Evolutionary conservation across 2,329 filamentous ascomycete species (phyloP).

Genomic region (Waltergamsia citrina): DNA sequence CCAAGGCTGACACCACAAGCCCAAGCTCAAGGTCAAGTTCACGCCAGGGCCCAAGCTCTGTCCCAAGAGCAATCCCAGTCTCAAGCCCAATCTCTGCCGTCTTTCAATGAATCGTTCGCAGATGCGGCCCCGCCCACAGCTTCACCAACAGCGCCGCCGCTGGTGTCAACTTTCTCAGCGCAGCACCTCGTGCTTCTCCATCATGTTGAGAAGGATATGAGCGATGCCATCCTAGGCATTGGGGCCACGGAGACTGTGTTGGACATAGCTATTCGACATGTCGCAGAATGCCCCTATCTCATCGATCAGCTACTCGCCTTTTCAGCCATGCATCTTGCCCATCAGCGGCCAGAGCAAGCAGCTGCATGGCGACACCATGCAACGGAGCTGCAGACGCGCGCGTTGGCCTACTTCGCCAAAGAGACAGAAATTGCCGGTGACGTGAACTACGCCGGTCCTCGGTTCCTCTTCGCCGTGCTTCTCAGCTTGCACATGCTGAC

Average conservation of each 20-base stretch:
- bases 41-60: constrained; percentile 1
- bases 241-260: constrained; percentile 13
- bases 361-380: constrained; percentile 23
- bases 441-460: constrained; percentile 20
- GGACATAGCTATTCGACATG: constrained; percentile 20
- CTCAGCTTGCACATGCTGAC: constrained; percentile 37
- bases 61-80: constrained; percentile 5
- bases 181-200: constrained; percentile 29
- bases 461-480: constrained; percentile 33
- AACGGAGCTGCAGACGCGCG: constrained; percentile 33
- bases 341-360: constrained; percentile 9
- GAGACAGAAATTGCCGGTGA: constrained; percentile 13
- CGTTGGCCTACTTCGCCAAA: constrained; percentile 26
- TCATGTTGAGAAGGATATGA: constrained; percentile 19
- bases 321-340: constrained; percentile 28
- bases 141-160: constrained; percentile 1
- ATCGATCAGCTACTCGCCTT: constrained; percentile 37
- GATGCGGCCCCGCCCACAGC: background rate
- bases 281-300: constrained; percentile 28
- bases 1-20: background rate
- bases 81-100: constrained; percentile 3
- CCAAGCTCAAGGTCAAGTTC: no score
- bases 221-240: constrained; percentile 10
- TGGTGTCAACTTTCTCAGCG: constrained; percentile 18
- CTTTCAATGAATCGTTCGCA: constrained; percentile 6